Conservation (phyloP, 768 basidiomycete genomes). For the Thelephora aurantiotincta region DNA sequence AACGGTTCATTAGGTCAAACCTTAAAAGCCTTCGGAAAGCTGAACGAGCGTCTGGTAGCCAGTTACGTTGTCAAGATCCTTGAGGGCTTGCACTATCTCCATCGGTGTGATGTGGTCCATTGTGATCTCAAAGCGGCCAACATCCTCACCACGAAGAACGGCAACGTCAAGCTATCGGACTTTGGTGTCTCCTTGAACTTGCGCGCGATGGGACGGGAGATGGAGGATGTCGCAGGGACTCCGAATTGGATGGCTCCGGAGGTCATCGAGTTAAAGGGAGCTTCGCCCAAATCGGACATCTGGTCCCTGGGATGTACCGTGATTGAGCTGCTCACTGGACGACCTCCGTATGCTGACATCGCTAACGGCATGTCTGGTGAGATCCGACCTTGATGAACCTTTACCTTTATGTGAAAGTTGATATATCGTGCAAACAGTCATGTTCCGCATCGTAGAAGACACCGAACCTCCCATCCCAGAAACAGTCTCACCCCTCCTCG, state of each 20-base stretch:
- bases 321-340: slow-evolving; percentile 84
- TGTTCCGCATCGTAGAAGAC: slow-evolving; percentile 97
- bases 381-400: not conserved
- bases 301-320: slow-evolving; percentile 95
- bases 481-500: slow-evolving; percentile 57
- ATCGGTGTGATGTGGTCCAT: slow-evolving; percentile 82
- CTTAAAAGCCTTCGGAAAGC: slow-evolving; percentile 83
- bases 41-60: slow-evolving; percentile 86
- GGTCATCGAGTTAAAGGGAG: slow-evolving; percentile 89
- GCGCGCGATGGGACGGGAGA: slow-evolving; percentile 76
- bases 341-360: slow-evolving; percentile 85
- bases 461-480: slow-evolving; percentile 78
- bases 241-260: slow-evolving; percentile 99
- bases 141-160: slow-evolving; percentile 96
- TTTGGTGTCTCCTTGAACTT: slow-evolving; percentile 96
- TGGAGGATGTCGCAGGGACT: slow-evolving; percentile 82
- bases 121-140: slow-evolving; percentile 98
- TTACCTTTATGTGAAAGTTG: not conserved
- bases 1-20: slow-evolving; percentile 92
- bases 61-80: slow-evolving; percentile 93
- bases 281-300: slow-evolving; percentile 86
- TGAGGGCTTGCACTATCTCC: slow-evolving; percentile 89
- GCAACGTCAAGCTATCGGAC: slow-evolving; percentile 93
- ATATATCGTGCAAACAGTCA: slow-evolving; percentile 38
- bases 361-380: slow-evolving; percentile 81